phyloP scores from a whole-genome alignment of 148 eudicot species.

The Persicaria maculosa region DNA sequence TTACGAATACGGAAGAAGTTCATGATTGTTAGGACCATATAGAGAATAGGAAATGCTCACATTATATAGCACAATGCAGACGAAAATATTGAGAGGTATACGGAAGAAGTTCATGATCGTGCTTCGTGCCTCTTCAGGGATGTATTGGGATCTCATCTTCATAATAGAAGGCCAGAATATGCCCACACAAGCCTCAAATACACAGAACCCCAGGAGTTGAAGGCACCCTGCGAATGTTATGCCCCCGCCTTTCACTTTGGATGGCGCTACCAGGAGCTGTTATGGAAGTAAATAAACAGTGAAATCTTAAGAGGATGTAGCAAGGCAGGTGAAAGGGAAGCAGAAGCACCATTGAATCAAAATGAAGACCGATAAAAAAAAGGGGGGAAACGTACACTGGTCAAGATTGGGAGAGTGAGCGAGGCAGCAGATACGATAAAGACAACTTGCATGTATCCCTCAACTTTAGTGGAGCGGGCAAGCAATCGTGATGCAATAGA shows the following conservation, averaged over 20 bases:
- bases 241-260: constrained; percentile 59
- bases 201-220: constrained; percentile 46
- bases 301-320: no score
- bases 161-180: constrained; percentile 62
- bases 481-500: constrained; percentile 81
- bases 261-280: constrained; percentile 65
- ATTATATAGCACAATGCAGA: constrained; percentile 87
- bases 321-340: constrained; percentile 9
- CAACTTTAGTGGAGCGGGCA: constrained; percentile 67
- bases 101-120: constrained; percentile 73
- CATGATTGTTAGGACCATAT: no score
- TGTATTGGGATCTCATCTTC: constrained; percentile 97
- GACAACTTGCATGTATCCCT: constrained; percentile 93
- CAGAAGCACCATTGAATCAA: no score
- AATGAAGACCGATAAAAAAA: not conserved
- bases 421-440: constrained; percentile 77
- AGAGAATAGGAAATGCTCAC: constrained; percentile 28
- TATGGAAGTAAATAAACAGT: constrained; percentile 4
- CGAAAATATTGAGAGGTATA: constrained; percentile 54
- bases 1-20: no score
- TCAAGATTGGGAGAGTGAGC: constrained; percentile 73
- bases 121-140: constrained; percentile 97
- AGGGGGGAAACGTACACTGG: constrained; percentile 37
- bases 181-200: constrained; percentile 50
- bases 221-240: constrained; percentile 59